These are phyloP conservation scores for Echria macrotheca DNA, from an alignment of 495 filamentous ascomycete genomes.

Conservation along the genomic window DNA sequence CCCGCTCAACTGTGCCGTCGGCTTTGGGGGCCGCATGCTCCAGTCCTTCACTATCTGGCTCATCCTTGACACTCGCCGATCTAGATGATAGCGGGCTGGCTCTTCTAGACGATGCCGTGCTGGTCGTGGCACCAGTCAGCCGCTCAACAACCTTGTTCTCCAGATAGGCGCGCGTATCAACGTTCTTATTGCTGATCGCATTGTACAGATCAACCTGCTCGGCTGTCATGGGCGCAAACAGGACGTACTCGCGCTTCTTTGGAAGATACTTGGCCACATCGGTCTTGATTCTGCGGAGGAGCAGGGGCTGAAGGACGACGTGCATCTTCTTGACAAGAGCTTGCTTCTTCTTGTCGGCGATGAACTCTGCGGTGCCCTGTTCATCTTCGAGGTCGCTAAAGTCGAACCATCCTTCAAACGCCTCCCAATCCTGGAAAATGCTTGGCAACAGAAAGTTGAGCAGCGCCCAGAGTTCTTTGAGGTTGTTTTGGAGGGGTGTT, in stretches of 20 bases:
- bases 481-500: conserved; percentile 92
- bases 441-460: conserved; percentile 89
- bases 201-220: conserved; percentile 89
- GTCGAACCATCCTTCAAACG: conserved; percentile 94
- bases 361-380: conserved; percentile 61
- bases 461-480: conserved; percentile 91
- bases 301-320: conserved; percentile 84
- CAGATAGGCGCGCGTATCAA: conserved; percentile 66
- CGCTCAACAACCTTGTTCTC: conserved; percentile 80
- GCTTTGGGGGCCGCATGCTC: not conserved
- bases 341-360: conserved; percentile 72
- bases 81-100: conserved; percentile 37
- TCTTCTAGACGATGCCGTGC: conserved; percentile 22
- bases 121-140: conserved; percentile 43
- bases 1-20: conserved; percentile 11
- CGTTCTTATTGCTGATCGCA: conserved; percentile 69
- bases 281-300: conserved; percentile 82
- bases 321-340: conserved; percentile 86
- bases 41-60: conserved; percentile 10
- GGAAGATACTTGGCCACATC: conserved; percentile 89
- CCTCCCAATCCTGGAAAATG: conserved; percentile 82
- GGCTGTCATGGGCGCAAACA: conserved; percentile 83
- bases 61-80: conserved; percentile 26
- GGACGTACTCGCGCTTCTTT: conserved; percentile 91
- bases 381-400: conserved; percentile 81